phyloP scores from a whole-genome alignment of 495 filamentous ascomycete genomes.

The Hyaloscypha finlandica region DNA sequence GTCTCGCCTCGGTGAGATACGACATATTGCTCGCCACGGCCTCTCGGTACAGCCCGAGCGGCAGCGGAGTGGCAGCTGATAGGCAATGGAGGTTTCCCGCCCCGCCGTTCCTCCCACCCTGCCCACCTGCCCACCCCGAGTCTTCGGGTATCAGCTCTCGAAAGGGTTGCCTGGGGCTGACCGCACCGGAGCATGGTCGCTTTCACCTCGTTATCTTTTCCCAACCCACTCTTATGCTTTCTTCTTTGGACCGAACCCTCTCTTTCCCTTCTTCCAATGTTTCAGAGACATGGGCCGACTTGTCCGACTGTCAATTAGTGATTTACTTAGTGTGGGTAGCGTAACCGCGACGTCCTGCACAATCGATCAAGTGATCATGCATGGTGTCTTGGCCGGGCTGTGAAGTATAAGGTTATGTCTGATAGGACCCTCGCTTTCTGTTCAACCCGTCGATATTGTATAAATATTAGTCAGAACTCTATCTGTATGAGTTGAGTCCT shows the following conservation, averaged over 20 bases:
- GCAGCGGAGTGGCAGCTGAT: not conserved
- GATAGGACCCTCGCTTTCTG: not conserved
- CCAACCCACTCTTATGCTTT: not conserved
- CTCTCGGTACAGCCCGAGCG: not conserved
- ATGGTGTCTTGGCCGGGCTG: not conserved
- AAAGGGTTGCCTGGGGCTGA: not conserved
- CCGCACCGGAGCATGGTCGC: no score
- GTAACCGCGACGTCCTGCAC: not conserved
- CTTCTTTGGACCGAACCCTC: not conserved
- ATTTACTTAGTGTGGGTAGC: not conserved
- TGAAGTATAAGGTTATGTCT: not conserved
- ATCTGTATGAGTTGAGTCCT: not conserved
- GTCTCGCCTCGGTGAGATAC: not conserved
- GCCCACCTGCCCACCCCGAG: not conserved
- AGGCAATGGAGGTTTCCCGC: not conserved
- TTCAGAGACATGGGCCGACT: not conserved
- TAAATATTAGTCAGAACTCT: not conserved
- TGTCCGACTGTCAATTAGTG: not conserved
- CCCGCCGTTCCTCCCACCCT: not conserved
- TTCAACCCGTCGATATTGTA: not conserved
- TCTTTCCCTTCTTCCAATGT: not conserved
- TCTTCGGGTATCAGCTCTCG: not conserved
- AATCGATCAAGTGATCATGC: slow-evolving; percentile 1
- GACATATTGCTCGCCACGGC: not conserved
- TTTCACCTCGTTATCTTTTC: not conserved